Conservation (phyloP, 2,329 filamentous ascomycete species). For the Ophiocordyceps camponoti-leonardi region DNA sequence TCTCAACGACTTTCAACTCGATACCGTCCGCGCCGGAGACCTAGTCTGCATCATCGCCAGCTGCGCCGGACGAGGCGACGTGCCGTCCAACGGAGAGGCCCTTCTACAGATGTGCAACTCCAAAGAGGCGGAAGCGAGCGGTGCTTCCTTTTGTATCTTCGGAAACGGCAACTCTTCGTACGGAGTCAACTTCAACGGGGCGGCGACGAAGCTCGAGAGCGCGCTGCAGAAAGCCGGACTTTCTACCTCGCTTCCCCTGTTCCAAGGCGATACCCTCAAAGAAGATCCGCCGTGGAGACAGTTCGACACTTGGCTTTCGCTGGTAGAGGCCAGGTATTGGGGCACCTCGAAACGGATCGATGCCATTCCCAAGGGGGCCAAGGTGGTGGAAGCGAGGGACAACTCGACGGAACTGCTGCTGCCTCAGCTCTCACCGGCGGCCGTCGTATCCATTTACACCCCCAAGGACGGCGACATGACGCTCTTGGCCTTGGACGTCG, state of each 20-base stretch:
- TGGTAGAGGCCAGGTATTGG: background rate
- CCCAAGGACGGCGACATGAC: background rate
- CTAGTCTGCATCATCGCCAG: constrained; percentile 1
- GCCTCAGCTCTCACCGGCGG: background rate
- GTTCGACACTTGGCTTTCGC: background rate
- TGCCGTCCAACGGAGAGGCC: background rate
- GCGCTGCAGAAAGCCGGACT: background rate
- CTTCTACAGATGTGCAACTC: background rate
- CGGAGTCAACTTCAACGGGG: constrained; percentile 1
- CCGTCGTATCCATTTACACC: background rate
- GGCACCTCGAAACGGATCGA: background rate
- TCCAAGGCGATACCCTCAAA: constrained; percentile 2
- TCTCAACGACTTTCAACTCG: background rate
- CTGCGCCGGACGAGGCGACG: constrained; percentile 1
- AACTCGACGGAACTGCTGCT: background rate
- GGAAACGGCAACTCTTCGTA: constrained; percentile 2
- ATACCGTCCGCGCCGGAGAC: background rate
- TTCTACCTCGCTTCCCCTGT: background rate
- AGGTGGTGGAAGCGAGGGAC: background rate
- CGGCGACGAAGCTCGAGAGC: background rate
- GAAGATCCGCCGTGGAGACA: constrained; percentile 1
- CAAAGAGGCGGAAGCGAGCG: background rate
- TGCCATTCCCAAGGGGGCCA: background rate
- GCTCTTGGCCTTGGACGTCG: constrained; percentile 1
- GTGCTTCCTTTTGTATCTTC: background rate